A percentile compares a stretch with the other conserved stretches of the same genome.
These are phyloP conservation scores for Cenchrus purpureus DNA, from an alignment of 176 grass and related monocot genomes.

Conservation along the genomic window DNA sequence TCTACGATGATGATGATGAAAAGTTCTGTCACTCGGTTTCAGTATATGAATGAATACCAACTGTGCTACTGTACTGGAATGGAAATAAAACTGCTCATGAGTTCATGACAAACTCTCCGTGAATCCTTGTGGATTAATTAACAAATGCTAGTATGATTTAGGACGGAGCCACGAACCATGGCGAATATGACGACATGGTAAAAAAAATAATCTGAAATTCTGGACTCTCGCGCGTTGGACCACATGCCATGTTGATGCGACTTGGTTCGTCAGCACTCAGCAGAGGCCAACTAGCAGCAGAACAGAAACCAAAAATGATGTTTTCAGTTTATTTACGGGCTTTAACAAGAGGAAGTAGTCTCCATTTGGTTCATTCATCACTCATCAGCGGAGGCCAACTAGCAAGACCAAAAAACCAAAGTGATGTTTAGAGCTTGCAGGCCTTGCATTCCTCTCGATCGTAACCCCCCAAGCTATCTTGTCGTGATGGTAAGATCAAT, in stretches of 20 bases:
- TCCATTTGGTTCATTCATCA: background rate
- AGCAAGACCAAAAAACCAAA: background rate
- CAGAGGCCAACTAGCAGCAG: background rate
- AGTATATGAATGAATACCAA: background rate
- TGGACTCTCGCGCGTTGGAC: background rate
- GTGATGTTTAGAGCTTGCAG: background rate
- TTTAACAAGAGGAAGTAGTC: background rate
- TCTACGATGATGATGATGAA: conserved; percentile 19
- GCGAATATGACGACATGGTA: no score
- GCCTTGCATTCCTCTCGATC: background rate
- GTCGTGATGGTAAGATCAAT: no score
- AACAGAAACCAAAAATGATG: background rate
- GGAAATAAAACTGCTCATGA: background rate
- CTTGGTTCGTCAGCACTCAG: background rate
- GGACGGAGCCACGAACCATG: no score
- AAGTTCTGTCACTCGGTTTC: conserved; percentile 17
- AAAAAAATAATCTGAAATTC: no score
- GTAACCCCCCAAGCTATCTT: no score
- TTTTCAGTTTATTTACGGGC: background rate
- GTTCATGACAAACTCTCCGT: background rate
- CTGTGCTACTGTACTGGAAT: background rate
- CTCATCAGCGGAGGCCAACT: background rate
- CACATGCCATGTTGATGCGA: background rate
- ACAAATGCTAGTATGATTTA: no score
- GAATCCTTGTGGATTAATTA: background rate